Conservation (phyloP, 306 rosid species). For the Sophora flavescens region DNA sequence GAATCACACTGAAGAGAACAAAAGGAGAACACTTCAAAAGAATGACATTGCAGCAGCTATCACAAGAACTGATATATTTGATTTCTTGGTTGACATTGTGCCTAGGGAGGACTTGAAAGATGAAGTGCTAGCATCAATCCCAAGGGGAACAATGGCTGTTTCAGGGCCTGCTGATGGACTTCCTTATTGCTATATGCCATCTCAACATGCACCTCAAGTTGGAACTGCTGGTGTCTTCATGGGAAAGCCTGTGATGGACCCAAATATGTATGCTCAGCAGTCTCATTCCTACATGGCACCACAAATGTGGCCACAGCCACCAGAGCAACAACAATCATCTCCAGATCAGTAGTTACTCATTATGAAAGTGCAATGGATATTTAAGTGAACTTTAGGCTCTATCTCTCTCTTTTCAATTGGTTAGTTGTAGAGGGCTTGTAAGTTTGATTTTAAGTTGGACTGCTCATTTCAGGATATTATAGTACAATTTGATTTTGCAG, state of each 20-base stretch:
- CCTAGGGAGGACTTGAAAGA: slow-evolving; percentile 78
- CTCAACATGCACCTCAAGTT: slow-evolving; percentile 58
- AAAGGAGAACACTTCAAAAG: slow-evolving; percentile 74
- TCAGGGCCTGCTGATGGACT: slow-evolving; percentile 57
- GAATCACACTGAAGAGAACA: slow-evolving; percentile 80
- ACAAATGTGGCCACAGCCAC: slow-evolving; percentile 67
- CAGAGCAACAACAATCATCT: slow-evolving; percentile 60
- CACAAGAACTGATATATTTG: slow-evolving; percentile 73
- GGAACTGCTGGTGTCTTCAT: slow-evolving; percentile 69
- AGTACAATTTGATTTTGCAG: slow-evolving; percentile 3
- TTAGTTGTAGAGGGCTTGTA: not conserved
- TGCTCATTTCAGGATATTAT: not conserved
- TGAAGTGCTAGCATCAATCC: slow-evolving; percentile 72
- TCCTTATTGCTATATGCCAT: slow-evolving; percentile 60
- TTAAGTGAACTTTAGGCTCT: slow-evolving; percentile 44
- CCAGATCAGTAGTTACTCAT: slow-evolving; percentile 58
- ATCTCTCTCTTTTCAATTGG: slow-evolving; percentile 21
- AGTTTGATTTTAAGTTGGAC: not conserved
- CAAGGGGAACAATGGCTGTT: slow-evolving; percentile 66
- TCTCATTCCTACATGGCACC: slow-evolving; percentile 63
- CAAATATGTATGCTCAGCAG: slow-evolving; percentile 59
- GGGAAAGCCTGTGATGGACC: slow-evolving; percentile 71
- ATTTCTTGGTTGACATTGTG: slow-evolving; percentile 76
- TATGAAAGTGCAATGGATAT: slow-evolving; percentile 18
- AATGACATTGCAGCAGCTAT: slow-evolving; percentile 84